A percentile compares a stretch with the other conserved stretches of the same genome.
These are phyloP conservation scores for Penicillium verrucosum DNA, from an alignment of 2,329 filamentous ascomycete species.

Conservation along the genomic window DNA sequence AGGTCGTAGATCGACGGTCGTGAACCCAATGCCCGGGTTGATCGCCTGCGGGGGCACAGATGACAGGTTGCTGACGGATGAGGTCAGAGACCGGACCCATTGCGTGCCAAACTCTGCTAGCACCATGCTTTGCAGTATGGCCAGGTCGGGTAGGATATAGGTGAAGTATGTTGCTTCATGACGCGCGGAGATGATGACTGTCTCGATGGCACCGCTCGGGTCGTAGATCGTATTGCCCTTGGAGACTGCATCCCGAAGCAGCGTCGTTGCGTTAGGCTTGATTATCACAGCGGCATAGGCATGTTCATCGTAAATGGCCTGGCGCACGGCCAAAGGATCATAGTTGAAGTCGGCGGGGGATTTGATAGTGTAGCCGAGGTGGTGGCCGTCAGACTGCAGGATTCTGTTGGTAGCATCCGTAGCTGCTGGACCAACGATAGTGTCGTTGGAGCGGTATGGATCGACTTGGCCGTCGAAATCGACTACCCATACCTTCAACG, in stretches of 20 bases:
- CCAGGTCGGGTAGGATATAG: constrained; percentile 54
- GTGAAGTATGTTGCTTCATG: constrained; percentile 55
- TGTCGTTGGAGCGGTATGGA: constrained; percentile 49
- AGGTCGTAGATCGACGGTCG: constrained; percentile 56
- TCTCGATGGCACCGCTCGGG: constrained; percentile 56
- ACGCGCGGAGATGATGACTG: constrained; percentile 55
- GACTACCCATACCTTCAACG: constrained; percentile 57
- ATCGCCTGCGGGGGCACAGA: constrained; percentile 50
- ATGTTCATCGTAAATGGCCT: constrained; percentile 58
- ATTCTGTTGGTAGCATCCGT: constrained; percentile 47
- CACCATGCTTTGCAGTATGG: constrained; percentile 48
- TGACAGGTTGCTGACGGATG: constrained; percentile 43
- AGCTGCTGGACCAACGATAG: constrained; percentile 57
- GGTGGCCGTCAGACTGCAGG: constrained; percentile 37
- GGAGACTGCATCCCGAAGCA: constrained; percentile 54
- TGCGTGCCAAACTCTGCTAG: constrained; percentile 47
- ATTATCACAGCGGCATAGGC: constrained; percentile 62
- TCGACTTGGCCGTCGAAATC: constrained; percentile 59
- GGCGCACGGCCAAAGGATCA: constrained; percentile 55
- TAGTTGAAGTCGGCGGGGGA: constrained; percentile 53
- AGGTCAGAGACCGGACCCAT: constrained; percentile 37
- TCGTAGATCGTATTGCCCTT: constrained; percentile 59
- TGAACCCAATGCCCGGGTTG: constrained; percentile 56
- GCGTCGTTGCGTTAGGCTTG: constrained; percentile 59
- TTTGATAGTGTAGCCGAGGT: constrained; percentile 52